A percentile compares a stretch with the other conserved stretches of the same genome.
phyloP scores from a whole-genome alignment of 495 filamentous ascomycete species.

The Aspergillus haitiensis region DNA sequence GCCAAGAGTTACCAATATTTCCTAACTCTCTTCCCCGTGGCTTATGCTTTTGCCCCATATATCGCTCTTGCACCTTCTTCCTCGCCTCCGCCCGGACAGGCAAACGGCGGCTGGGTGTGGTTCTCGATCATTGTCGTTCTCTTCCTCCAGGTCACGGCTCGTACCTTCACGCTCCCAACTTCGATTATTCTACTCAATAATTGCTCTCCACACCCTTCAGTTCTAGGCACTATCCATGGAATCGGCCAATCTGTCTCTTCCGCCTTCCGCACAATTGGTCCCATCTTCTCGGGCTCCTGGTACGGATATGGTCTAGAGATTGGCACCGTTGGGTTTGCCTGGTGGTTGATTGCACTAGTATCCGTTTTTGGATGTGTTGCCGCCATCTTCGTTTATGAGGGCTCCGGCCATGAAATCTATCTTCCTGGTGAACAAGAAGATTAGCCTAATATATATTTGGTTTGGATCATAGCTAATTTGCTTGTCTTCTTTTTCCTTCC shows the following conservation, averaged over 20 bases:
- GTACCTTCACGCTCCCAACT: constrained; percentile 80
- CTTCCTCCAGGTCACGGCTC: constrained; percentile 69
- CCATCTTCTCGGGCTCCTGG: constrained; percentile 66
- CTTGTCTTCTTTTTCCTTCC: neutral
- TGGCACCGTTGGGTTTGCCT: constrained; percentile 74
- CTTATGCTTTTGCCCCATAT: constrained; percentile 71
- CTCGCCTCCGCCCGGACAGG: constrained; percentile 58
- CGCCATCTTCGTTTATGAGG: constrained; percentile 70
- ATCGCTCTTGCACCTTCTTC: constrained; percentile 67
- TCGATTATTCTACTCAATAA: constrained; percentile 82
- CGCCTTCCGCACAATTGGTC: constrained; percentile 71
- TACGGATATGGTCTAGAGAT: constrained; percentile 69
- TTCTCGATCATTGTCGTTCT: constrained; percentile 64
- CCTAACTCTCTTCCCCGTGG: constrained; percentile 69
- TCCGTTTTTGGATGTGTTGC: constrained; percentile 61
- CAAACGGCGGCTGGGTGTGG: constrained; percentile 68
- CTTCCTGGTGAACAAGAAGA: constrained; percentile 67
- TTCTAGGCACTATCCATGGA: constrained; percentile 80
- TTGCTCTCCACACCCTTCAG: constrained; percentile 75
- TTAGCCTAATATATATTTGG: constrained; percentile 7
- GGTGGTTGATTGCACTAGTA: constrained; percentile 68
- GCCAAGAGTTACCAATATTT: constrained; percentile 66
- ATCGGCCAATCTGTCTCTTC: constrained; percentile 73
- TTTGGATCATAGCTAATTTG: too few relatives aligned
- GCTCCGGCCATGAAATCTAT: constrained; percentile 69